Base-by-base conservation (phyloP, 75 land plant genomes). In the Pinus tabuliformis region DNA sequence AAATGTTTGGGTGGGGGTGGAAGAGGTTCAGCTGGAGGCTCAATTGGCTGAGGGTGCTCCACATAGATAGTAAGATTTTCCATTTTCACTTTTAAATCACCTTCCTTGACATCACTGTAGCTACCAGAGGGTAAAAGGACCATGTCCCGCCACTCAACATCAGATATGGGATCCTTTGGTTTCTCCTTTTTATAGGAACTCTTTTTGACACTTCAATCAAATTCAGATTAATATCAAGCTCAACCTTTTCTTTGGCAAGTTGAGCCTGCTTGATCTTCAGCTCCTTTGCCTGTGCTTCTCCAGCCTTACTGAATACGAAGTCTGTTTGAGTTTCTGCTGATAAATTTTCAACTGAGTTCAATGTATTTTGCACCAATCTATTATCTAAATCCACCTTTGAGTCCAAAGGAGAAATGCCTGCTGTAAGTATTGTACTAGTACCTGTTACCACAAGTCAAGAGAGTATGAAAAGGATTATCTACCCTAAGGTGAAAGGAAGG, bases 1-100 rank as follows among this genome's bases (percentile, higher is more conserved):
- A 97, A 83, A 36, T 98, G 98, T 65, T 94, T 98, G 66, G 99
- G 99, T 21, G 98, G 98, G 14, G 98, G 99, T 13, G 93, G 93
- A 17, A 95, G 92, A 36, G 95, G 93, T 78, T 97, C 99, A 26
- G 93, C 98, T 73, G 98, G 99, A 59, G 99, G 99, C 78, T 97
- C 98, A 70, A 97, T 97, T 22, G 99, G 98, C 37, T 81, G 89
- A 75, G 99, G 99, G 56, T 97, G 99, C 76, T 92, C 93, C 0
- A 94, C 89, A 81, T 95, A 91, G 13, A 86, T 84, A 3, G 92
- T 97, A 21, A 97, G 81, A 33, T 90, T 97, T 28, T 97, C 99
- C 82, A 79, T 80, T 77, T 86, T 97, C 77, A 92, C 70, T 59
- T 77, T 84, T 14, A 87, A 77, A 17, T 94, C 91, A 65, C 79